phyloP scores from a whole-genome alignment of 352 stramenopile genomes.

The Thalassiosira delicatula region DNA sequence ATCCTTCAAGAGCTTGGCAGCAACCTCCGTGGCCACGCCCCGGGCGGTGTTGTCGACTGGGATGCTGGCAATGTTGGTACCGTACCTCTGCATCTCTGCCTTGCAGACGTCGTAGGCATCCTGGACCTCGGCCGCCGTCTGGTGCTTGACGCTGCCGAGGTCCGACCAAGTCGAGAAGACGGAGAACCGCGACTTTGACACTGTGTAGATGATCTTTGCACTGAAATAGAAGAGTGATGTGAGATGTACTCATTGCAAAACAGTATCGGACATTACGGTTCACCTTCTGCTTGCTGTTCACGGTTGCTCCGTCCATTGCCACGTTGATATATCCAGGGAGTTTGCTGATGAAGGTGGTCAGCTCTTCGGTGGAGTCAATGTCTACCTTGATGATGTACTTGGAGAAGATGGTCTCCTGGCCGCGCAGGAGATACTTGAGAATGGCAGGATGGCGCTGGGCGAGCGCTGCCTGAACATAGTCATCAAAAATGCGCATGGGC shows the following conservation, averaged over 20 bases:
- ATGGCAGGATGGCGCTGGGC: constrained; percentile 3
- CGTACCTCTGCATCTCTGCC: not conserved
- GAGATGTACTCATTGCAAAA: too few species aligned
- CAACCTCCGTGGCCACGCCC: not conserved
- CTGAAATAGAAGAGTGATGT: too few species aligned
- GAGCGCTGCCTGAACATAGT: not conserved
- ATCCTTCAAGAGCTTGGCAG: not conserved
- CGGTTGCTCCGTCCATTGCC: constrained; percentile 13
- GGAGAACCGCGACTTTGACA: constrained; percentile 8
- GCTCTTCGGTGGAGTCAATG: not conserved
- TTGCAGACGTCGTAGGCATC: constrained; percentile 1
- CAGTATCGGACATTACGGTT: too few species aligned
- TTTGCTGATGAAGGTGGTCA: not conserved
- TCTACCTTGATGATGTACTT: constrained; percentile 15
- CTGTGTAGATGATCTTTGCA: constrained; percentile 30
- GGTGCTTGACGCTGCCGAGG: constrained; percentile 15
- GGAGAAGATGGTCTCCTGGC: constrained; percentile 1
- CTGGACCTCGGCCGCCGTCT: not conserved
- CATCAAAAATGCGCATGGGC: not conserved
- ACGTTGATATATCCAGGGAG: constrained; percentile 9
- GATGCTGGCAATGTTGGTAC: constrained; percentile 6
- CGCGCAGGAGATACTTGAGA: not conserved
- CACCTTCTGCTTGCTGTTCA: constrained; percentile 27
- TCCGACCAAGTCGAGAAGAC: constrained; percentile 3
- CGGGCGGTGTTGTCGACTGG: not conserved